Evolutionary conservation across 805 yeast genomes (phyloP).

Genomic region (Komagataella kurtzmanii): DNA sequence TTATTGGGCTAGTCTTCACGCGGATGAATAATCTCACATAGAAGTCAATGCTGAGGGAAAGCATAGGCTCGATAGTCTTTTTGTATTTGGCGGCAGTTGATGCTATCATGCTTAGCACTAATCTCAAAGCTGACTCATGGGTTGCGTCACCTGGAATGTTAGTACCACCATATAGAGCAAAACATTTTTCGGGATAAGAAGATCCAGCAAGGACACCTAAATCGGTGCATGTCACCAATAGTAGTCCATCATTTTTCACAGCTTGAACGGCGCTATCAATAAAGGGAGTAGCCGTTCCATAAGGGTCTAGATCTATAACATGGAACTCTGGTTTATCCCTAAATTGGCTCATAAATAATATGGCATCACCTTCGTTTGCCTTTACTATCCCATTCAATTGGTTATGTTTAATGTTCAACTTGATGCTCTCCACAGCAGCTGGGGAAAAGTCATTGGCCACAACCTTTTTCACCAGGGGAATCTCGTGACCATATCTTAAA

Average conservation of each 20-base stretch:
- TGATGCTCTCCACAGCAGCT: slow-evolving; percentile 75
- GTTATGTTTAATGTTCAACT: slow-evolving; percentile 59
- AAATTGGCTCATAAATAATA: slow-evolving; percentile 49
- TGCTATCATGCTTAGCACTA: slow-evolving; percentile 66
- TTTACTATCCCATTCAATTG: slow-evolving; percentile 39
- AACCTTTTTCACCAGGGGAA: slow-evolving; percentile 59
- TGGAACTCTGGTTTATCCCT: slow-evolving; percentile 42
- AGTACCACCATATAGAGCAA: slow-evolving; percentile 87
- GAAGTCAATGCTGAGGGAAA: slow-evolving; percentile 82
- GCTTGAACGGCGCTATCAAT: slow-evolving; percentile 83
- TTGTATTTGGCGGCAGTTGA: slow-evolving; percentile 84
- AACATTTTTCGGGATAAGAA: slow-evolving; percentile 95
- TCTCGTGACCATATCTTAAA: slow-evolving; percentile 83
- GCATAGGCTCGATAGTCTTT: slow-evolving; percentile 73
- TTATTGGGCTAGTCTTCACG: slow-evolving; percentile 65
- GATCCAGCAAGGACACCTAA: slow-evolving; percentile 91
- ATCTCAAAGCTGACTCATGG: slow-evolving; percentile 86
- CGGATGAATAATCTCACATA: slow-evolving; percentile 79
- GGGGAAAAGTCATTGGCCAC: slow-evolving; percentile 84
- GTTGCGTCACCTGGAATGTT: slow-evolving; percentile 77
- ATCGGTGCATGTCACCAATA: slow-evolving; percentile 92
- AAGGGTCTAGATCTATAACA: slow-evolving; percentile 90
- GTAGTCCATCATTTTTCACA: slow-evolving; percentile 71
- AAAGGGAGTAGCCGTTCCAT: slow-evolving; percentile 95
- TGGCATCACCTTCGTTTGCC: slow-evolving; percentile 85